Base-by-base conservation (phyloP, 768 basidiomycete species). In the Suillus brevipes region DNA sequence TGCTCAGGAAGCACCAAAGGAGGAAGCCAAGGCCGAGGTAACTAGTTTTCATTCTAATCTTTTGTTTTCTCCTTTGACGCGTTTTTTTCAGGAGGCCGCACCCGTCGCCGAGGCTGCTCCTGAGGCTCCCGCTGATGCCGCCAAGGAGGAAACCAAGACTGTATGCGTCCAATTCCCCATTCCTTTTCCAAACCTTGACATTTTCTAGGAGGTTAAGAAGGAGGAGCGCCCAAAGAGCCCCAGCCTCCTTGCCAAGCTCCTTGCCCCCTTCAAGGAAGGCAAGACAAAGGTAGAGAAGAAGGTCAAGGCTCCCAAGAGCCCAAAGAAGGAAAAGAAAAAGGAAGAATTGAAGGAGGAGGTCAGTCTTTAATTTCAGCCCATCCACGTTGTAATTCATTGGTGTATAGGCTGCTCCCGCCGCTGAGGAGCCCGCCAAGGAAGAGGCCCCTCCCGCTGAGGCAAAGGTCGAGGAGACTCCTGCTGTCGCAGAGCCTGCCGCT, bases 301-400 rank as follows among this genome's bases (percentile, higher is more conserved):
- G 68, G 83, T 83, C 76, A 83, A 79, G 68, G 83, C 81, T 72
- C 84, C 89, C 74, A 92, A 86, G 86, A 89, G 87, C 77, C 87
- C 89, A 42, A 91, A 90, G 84, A 90, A 90, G 80, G 86, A 89
- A 75, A 90, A 91, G 82, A 91, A 90, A 83, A 89, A 90, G 81
- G 87, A 89, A 70, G 88, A 89, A 73, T 74, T 67, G 49, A 68
- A 68, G 59, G 67, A 77, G 14, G 87, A 87, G 80, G 87, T 85
- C 65, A 63, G 78, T 73, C n/a, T 53, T 60, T 38, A 62, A 34
- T 56, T 45, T 23, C 20, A 52, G 37, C 52, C 67, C 37, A 65
- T 49, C 7, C 38, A 50, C 10, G 5, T 37, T n/a, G 62, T 3
- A n/a, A 67, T 42, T 38, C 7, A 62, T 61, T 45, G 4, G n/a